Evolutionary conservation across 352 stramenopile genomes (phyloP).

Genomic region (Halophytophthora polymorphica): DNA sequence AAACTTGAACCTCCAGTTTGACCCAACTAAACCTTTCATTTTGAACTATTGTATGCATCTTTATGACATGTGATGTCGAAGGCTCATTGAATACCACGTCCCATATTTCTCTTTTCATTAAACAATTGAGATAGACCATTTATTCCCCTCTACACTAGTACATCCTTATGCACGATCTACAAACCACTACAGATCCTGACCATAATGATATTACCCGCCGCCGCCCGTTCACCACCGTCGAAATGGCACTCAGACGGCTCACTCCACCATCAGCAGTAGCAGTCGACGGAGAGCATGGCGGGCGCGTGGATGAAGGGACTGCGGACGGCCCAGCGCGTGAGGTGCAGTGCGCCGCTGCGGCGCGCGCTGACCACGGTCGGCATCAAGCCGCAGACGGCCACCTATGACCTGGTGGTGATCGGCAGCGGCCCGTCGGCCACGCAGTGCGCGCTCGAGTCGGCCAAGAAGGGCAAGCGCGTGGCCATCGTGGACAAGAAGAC

Average conservation of each 20-base stretch:
- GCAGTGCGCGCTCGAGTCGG: slow-evolving; percentile 89
- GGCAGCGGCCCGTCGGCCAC: slow-evolving; percentile 84
- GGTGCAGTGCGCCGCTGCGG: neutral
- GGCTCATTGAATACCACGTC: too few species aligned
- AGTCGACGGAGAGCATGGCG: slow-evolving; percentile 11
- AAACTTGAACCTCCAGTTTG: too few species aligned
- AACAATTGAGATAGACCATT: too few species aligned
- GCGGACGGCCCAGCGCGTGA: neutral
- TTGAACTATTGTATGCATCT: too few species aligned
- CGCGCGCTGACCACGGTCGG: slow-evolving; percentile 12
- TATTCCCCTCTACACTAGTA: too few species aligned
- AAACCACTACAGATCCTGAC: too few species aligned
- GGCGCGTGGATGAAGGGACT: slow-evolving; percentile 14
- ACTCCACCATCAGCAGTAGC: too few species aligned
- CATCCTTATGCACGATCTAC: too few species aligned
- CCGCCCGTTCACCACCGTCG: slow-evolving; percentile 1
- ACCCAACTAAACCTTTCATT: too few species aligned
- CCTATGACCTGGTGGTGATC: slow-evolving; percentile 88
- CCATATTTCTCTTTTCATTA: too few species aligned
- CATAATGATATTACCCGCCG: slow-evolving; percentile 13
- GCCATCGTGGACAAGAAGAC: slow-evolving; percentile 88
- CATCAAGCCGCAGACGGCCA: slow-evolving; percentile 39
- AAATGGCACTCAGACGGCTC: too few species aligned
- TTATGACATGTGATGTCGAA: too few species aligned
- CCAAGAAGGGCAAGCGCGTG: slow-evolving; percentile 81